phyloP scores from a whole-genome alignment of 2,329 filamentous ascomycete genomes.

The Penicillium sp. region DNA sequence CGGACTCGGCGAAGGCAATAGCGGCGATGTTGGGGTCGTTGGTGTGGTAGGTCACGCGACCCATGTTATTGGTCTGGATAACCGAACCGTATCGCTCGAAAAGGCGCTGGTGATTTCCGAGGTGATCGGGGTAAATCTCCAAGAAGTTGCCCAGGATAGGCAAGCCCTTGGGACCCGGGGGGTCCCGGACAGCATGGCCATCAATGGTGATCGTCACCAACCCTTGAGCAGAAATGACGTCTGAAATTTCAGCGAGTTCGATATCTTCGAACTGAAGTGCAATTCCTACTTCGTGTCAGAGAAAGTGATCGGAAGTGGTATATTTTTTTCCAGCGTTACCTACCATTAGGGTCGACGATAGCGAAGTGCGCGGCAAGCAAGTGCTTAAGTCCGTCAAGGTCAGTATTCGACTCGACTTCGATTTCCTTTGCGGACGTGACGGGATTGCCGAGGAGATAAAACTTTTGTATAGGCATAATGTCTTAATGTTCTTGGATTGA shows the following conservation, averaged over 20 bases:
- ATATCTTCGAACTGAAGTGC: slow-evolving; percentile 18
- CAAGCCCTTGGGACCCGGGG: slow-evolving; percentile 17
- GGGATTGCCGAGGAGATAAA: slow-evolving; percentile 21
- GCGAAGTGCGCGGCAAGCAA: slow-evolving; percentile 31
- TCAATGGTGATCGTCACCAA: slow-evolving; percentile 13
- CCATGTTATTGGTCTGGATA: slow-evolving; percentile 55
- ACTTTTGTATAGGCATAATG: slow-evolving; percentile 1
- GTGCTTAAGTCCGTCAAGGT: slow-evolving; percentile 18
- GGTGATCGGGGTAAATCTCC: slow-evolving; percentile 58
- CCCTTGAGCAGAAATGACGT: no score
- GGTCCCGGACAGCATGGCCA: slow-evolving; percentile 14
- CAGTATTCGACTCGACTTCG: slow-evolving; percentile 18
- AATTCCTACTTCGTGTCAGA: slow-evolving; percentile 10
- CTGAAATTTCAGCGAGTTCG: background rate
- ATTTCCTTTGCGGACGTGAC: slow-evolving; percentile 20
- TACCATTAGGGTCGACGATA: slow-evolving; percentile 33
- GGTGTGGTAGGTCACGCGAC: slow-evolving; percentile 51
- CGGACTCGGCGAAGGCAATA: slow-evolving; percentile 50
- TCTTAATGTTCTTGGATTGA: no score
- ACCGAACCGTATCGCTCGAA: slow-evolving; percentile 55
- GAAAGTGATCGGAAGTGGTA: no score
- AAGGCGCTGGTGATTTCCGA: slow-evolving; percentile 57
- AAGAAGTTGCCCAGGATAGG: slow-evolving; percentile 54
- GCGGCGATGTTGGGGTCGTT: slow-evolving; percentile 51
- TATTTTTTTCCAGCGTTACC: background rate